phyloP scores from a whole-genome alignment of 306 rosid genomes.

The Astragalus glycyphyllos region DNA sequence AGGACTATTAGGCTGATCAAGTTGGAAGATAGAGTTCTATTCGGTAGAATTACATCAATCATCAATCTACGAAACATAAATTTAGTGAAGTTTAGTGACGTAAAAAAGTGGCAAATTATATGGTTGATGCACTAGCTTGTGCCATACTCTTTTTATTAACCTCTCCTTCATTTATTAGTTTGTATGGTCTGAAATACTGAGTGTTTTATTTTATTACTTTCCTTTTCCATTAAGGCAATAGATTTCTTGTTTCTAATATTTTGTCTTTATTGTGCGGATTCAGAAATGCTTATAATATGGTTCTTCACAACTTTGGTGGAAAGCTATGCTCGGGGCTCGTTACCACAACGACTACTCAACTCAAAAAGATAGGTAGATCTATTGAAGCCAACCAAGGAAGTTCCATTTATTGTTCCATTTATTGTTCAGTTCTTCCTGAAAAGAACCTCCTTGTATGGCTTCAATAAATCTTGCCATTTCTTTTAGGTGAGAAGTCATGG shows the following conservation, averaged over 20 bases:
- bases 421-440: no score
- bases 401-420: no score
- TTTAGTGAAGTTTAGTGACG: background rate
- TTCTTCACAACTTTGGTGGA: no score
- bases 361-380: constrained; percentile 67
- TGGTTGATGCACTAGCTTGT: no score
- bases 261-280: no score
- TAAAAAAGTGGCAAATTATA: background rate
- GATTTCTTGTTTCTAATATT: no score
- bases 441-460: no score
- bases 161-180: constrained; percentile 28
- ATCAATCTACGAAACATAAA: background rate
- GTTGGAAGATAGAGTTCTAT: background rate
- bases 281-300: no score
- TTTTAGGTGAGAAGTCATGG: no score
- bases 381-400: constrained; percentile 80
- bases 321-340: constrained; percentile 59
- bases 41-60: background rate
- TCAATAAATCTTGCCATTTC: no score
- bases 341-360: constrained; percentile 71
- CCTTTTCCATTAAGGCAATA: no score
- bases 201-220: no score
- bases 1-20: background rate
- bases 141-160: constrained; percentile 9
- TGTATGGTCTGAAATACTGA: background rate